phyloP scores from a whole-genome alignment of 331 rosid species.

The Telfairia occidentalis region DNA sequence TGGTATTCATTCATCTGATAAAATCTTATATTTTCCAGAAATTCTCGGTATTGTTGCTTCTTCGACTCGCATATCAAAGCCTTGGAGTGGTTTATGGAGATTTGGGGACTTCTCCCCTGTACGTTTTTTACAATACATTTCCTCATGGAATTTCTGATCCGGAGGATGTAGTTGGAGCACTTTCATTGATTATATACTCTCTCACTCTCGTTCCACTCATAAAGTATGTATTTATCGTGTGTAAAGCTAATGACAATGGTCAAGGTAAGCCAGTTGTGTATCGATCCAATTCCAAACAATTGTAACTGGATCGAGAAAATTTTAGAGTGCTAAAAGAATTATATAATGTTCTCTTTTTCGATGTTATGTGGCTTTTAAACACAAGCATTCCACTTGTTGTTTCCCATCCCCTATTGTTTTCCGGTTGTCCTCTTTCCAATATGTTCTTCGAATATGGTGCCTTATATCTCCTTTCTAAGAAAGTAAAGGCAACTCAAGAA shows the following conservation, averaged over 20 bases:
- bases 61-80: constrained; percentile 92
- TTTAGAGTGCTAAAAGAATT: not conserved
- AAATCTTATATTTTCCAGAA: constrained; percentile 44
- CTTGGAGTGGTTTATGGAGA: constrained; percentile 99
- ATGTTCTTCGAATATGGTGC: not conserved
- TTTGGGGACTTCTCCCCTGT: constrained; percentile 95
- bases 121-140: constrained; percentile 88
- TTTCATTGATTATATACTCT: constrained; percentile 91
- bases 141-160: constrained; percentile 58
- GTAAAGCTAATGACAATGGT: constrained; percentile 93
- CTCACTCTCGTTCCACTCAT: constrained; percentile 90
- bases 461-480: not conserved
- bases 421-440: not conserved
- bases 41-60: constrained; percentile 68
- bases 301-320: not conserved
- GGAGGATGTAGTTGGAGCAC: constrained; percentile 88
- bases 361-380: not conserved
- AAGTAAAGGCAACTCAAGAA: not conserved
- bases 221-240: constrained; percentile 77
- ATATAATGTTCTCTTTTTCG: not conserved
- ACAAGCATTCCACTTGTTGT: not conserved
- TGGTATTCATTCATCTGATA: constrained; percentile 21
- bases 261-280: constrained; percentile 52
- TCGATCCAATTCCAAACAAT: not conserved
- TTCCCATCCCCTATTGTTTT: not conserved